These are phyloP conservation scores for Exophiala aquamarina DNA, from an alignment of 2,329 filamentous ascomycete species.

Conservation along the genomic window DNA sequence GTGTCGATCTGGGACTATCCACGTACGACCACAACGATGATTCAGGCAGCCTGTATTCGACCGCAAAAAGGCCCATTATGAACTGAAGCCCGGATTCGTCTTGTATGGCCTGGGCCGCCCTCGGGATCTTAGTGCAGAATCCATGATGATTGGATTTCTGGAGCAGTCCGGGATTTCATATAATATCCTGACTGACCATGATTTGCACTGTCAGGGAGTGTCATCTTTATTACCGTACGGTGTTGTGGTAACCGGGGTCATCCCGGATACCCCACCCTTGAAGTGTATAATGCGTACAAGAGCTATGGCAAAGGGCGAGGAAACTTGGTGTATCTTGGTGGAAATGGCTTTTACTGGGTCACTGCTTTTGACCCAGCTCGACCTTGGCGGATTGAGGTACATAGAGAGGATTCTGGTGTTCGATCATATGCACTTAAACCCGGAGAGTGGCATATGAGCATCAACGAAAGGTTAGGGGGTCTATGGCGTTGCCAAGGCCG, in stretches of 20 bases:
- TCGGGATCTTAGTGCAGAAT: conserved; percentile 39
- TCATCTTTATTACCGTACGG: conserved; percentile 24
- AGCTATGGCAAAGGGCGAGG: conserved; percentile 33
- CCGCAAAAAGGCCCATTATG: conserved; percentile 37
- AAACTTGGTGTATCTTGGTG: conserved; percentile 40
- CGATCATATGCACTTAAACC: conserved; percentile 30
- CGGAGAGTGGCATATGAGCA: conserved; percentile 31
- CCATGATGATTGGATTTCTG: conserved; percentile 37
- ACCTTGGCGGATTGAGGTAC: conserved; percentile 37
- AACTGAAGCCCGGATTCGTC: conserved; percentile 39
- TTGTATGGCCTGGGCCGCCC: conserved; percentile 40
- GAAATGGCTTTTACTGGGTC: conserved; percentile 39
- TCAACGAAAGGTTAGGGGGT: conserved; percentile 34
- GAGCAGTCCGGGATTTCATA: conserved; percentile 34
- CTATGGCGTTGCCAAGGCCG: conserved; percentile 35
- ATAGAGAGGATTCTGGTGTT: conserved; percentile 30
- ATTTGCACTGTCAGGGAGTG: conserved; percentile 31
- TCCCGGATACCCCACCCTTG: conserved; percentile 36
- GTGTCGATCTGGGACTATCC: conserved; percentile 38
- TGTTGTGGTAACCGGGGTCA: conserved; percentile 35
- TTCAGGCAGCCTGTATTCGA: conserved; percentile 35
- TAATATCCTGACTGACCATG: conserved; percentile 40
- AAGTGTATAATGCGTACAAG: conserved; percentile 32
- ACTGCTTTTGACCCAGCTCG: conserved; percentile 17
- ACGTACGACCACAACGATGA: conserved; percentile 42